Conservation (phyloP, 2,329 filamentous ascomycete species). For the Penicillium sclerotiorum region DNA sequence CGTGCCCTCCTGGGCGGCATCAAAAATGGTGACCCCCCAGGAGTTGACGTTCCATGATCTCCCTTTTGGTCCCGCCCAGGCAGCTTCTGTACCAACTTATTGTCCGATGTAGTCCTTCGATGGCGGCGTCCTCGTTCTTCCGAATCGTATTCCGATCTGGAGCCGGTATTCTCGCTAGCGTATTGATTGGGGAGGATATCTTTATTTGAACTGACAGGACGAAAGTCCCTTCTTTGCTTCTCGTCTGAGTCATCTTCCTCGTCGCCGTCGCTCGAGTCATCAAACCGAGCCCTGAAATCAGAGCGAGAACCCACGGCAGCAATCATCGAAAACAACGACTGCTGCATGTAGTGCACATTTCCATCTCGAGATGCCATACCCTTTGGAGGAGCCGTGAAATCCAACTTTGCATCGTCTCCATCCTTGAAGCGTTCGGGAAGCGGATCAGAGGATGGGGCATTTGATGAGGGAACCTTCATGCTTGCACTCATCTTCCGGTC, state of each 20-base stretch:
- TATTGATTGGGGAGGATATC: slow-evolving; percentile 1
- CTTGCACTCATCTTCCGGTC: slow-evolving; percentile 45
- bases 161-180: slow-evolving; percentile 4
- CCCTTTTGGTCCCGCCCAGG: slow-evolving; percentile 53
- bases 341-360: slow-evolving; percentile 73
- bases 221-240: slow-evolving; percentile 19
- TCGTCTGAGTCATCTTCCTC: slow-evolving; percentile 53
- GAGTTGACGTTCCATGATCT: slow-evolving; percentile 26
- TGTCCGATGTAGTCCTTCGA: slow-evolving; percentile 64
- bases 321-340: slow-evolving; percentile 91
- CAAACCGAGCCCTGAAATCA: slow-evolving; percentile 80
- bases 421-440: slow-evolving; percentile 62
- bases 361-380: slow-evolving; percentile 40
- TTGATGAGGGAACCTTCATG: slow-evolving; percentile 46
- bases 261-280: slow-evolving; percentile 79
- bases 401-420: slow-evolving; percentile 62
- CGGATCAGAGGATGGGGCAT: slow-evolving; percentile 51
- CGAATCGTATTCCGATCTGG: slow-evolving; percentile 9
- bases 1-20: slow-evolving; percentile 30
- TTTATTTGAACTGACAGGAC: slow-evolving; percentile 11
- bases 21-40: slow-evolving; percentile 20
- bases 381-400: slow-evolving; percentile 60
- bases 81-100: slow-evolving; percentile 62
- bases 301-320: slow-evolving; percentile 81
- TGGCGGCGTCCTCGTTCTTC: slow-evolving; percentile 52